Base-by-base conservation (phyloP, 257 asterid species). In the Catharanthus roseus region DNA sequence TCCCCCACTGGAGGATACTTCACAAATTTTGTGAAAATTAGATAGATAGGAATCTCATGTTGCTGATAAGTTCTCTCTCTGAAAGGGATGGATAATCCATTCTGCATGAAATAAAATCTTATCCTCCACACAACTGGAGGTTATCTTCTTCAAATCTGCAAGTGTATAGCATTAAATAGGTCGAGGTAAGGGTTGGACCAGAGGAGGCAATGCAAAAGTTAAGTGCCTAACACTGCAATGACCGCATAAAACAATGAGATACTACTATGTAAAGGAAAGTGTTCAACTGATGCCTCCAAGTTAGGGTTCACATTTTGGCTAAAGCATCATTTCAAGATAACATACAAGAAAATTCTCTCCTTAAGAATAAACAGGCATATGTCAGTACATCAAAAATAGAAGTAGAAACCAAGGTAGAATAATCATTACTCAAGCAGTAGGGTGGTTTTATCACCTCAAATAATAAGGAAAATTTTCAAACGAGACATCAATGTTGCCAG, bases 381-480 rank as follows among this genome's bases (percentile, higher is more conserved):
- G 23, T 11, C 23, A 49, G 3, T 12, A 47, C n/a, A 13, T 47
- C 53, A 13, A 21, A 9, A 28, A 15, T 29, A 44, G 10, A 29
- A 28, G 23, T 24, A 28, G 4, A 60, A 36, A 45, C 16, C 29
- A 47, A 44, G 57, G 15, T 11, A 29, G 2, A 29, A 10, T 6
- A 61, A 63, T 38, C 34, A 42, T 31, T 21, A 57, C 10, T 24
- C 36, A 16, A 23, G 64, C 11, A 77, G 26, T 29, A 45, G 44
- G 56, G 33, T 36, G 63, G 71, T 31, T 36, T 39, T 68, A 79
- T 85, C 75, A 93, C 98, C 98, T 90, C 62, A 93, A 80, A 77
- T 90, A 93, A 71, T 93, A 90, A 5, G 98, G 97, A 75, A 93
- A 90, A 70, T 84, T 86, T 72, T 87, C 92, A 78, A 90, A 89